These are phyloP conservation scores for Otatea glauca DNA, from an alignment of 176 grass and related monocot species.

Conservation along the genomic window DNA sequence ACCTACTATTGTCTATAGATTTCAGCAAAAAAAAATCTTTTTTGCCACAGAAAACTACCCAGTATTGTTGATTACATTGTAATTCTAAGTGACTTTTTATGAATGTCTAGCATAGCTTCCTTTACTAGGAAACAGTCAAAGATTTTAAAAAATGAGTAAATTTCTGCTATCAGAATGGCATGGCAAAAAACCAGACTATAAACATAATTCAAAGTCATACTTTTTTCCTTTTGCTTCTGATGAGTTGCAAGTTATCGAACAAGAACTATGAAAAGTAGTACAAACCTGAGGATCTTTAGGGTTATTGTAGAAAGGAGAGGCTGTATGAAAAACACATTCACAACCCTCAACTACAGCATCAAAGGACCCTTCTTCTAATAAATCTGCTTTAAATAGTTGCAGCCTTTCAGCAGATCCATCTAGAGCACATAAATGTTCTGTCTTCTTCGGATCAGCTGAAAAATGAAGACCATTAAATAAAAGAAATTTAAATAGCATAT, in stretches of 20 bases:
- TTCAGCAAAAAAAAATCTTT: too few relatives aligned
- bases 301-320: conserved; percentile 62
- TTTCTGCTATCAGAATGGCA: background rate
- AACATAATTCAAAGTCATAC: background rate
- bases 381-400: conserved; percentile 62
- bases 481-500: too few relatives aligned
- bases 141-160: too few relatives aligned
- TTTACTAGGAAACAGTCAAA: too few relatives aligned
- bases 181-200: background rate
- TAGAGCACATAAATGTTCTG: conserved; percentile 41
- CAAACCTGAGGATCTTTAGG: conserved; percentile 59
- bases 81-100: too few relatives aligned
- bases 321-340: conserved; percentile 65
- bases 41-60: too few relatives aligned
- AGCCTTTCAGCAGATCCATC: conserved; percentile 62
- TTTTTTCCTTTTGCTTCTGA: background rate
- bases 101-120: too few relatives aligned
- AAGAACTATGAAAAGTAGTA: background rate
- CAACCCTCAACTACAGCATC: conserved; percentile 47
- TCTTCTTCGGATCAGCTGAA: conserved; percentile 69
- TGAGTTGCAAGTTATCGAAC: background rate
- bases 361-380: conserved; percentile 60
- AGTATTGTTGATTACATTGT: too few relatives aligned
- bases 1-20: too few relatives aligned
- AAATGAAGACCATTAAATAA: background rate